These are phyloP conservation scores for Cyberlindnera lachancei DNA, from an alignment of 805 yeast species.

Conservation along the genomic window DNA sequence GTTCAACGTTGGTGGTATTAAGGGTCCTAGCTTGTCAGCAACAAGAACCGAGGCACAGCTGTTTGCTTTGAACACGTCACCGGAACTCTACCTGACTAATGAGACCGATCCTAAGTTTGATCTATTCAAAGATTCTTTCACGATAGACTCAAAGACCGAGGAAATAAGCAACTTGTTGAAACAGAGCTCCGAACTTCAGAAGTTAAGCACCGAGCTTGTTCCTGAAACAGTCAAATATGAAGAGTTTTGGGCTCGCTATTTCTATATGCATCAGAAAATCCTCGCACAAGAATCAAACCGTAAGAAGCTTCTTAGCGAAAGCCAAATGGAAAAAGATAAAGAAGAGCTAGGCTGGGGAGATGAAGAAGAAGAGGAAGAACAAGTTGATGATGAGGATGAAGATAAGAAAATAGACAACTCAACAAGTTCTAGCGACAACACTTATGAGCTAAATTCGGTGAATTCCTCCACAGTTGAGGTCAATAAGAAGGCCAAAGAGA, in stretches of 20 bases:
- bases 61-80: slow-evolving; percentile 43
- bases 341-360: slow-evolving; percentile 14
- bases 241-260: slow-evolving; percentile 72
- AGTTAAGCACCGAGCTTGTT: slow-evolving; percentile 55
- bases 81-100: slow-evolving; percentile 21
- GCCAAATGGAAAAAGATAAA: slow-evolving; percentile 2
- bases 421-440: slow-evolving; percentile 30
- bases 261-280: slow-evolving; percentile 34
- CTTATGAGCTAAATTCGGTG: slow-evolving; percentile 33
- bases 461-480: slow-evolving; percentile 30
- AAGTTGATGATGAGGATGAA: slow-evolving; percentile 12
- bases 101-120: slow-evolving; percentile 28
- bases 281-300: slow-evolving; percentile 46
- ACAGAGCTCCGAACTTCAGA: slow-evolving; percentile 13
- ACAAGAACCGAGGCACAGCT: slow-evolving; percentile 60
- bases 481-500: slow-evolving; percentile 7
- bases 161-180: slow-evolving; percentile 41
- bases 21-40: slow-evolving; percentile 24
- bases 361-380: slow-evolving; percentile 15
- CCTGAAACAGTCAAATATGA: slow-evolving; percentile 53
- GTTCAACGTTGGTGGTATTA: slow-evolving; percentile 34
- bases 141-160: slow-evolving; percentile 40
- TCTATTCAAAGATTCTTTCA: slow-evolving; percentile 30
- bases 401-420: slow-evolving; percentile 5
- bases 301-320: slow-evolving; percentile 35